Conservation (phyloP, 768 basidiomycete species). For the Leccinum longicurvipes region DNA sequence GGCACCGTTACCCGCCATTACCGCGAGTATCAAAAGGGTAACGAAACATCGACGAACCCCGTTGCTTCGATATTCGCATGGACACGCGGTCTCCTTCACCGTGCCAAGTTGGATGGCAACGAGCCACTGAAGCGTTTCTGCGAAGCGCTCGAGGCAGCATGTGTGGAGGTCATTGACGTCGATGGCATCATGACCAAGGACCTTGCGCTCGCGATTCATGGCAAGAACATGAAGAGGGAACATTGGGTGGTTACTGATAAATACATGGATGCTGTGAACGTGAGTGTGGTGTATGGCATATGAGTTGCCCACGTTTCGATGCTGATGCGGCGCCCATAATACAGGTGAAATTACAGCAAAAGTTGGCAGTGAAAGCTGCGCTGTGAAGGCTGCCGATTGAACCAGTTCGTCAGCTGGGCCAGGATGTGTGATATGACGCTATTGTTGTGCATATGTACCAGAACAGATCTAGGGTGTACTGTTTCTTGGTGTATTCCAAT, state of each 20-base stretch:
- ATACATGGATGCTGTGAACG: constrained; percentile 92
- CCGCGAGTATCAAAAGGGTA: constrained; percentile 95
- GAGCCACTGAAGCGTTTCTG: constrained; percentile 71
- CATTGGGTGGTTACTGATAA: constrained; percentile 96
- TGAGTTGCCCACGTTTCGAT: neutral
- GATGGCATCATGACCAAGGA: constrained; percentile 98
- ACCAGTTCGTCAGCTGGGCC: constrained; percentile 16
- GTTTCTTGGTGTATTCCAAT: constrained; percentile 14
- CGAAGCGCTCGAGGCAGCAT: constrained; percentile 75
- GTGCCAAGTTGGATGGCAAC: constrained; percentile 90
- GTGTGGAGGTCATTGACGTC: constrained; percentile 86
- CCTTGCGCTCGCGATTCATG: constrained; percentile 90
- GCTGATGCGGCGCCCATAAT: constrained; percentile 14
- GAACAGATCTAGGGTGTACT: constrained; percentile 20
- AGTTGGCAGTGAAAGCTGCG: constrained; percentile 33
- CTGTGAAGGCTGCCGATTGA: too few species aligned
- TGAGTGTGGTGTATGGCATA: constrained; percentile 36
- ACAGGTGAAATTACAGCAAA: constrained; percentile 45
- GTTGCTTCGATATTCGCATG: constrained; percentile 98
- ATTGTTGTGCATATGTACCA: constrained; percentile 10
- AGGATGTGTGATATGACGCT: constrained; percentile 13
- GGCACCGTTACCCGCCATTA: constrained; percentile 97
- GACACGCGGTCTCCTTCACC: constrained; percentile 92
- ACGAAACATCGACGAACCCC: constrained; percentile 97
- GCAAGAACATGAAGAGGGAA: constrained; percentile 85